phyloP scores from a whole-genome alignment of 2,329 filamentous ascomycete species.

The Pseudofabraea citricarpa region DNA sequence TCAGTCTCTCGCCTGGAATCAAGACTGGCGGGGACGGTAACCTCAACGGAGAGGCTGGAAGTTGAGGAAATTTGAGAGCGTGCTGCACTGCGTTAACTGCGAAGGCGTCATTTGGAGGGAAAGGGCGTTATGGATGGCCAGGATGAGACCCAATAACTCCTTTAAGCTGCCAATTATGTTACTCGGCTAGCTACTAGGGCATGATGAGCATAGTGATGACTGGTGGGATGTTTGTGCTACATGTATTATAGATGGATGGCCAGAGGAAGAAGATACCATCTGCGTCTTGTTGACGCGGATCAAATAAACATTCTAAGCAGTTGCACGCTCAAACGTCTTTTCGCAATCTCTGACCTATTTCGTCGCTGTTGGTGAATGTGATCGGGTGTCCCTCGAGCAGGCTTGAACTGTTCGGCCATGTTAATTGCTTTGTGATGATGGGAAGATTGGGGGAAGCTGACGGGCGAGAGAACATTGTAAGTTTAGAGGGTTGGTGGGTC shows the following conservation, averaged over 20 bases:
- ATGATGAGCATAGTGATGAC: slow-evolving; percentile 11
- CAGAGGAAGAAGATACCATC: slow-evolving; percentile 16
- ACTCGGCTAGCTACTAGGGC: slow-evolving; percentile 9
- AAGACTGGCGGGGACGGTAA: slow-evolving; percentile 26
- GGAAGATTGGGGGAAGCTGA: too few species aligned
- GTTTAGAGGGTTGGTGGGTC: too few species aligned
- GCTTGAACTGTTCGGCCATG: too few species aligned
- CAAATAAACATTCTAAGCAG: slow-evolving; percentile 6
- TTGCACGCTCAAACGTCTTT: not conserved
- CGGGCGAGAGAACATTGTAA: too few species aligned
- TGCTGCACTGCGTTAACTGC: slow-evolving; percentile 4
- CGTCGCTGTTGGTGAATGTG: too few species aligned
- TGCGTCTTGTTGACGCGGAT: slow-evolving; percentile 9
- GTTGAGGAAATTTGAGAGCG: slow-evolving; percentile 13
- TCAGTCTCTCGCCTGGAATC: slow-evolving; percentile 45
- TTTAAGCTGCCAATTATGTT: slow-evolving; percentile 8
- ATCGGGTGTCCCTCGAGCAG: too few species aligned
- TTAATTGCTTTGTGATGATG: too few species aligned
- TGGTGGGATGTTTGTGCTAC: slow-evolving; percentile 13
- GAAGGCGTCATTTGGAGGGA: slow-evolving; percentile 12
- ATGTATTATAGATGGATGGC: slow-evolving; percentile 22
- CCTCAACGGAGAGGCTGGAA: slow-evolving; percentile 17
- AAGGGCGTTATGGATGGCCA: slow-evolving; percentile 22
- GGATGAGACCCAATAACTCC: slow-evolving; percentile 12
- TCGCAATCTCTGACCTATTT: not conserved